Evolutionary conservation across 2,329 filamentous ascomycete species (phyloP).

Genomic region (Arthrobotrys musiformis): DNA sequence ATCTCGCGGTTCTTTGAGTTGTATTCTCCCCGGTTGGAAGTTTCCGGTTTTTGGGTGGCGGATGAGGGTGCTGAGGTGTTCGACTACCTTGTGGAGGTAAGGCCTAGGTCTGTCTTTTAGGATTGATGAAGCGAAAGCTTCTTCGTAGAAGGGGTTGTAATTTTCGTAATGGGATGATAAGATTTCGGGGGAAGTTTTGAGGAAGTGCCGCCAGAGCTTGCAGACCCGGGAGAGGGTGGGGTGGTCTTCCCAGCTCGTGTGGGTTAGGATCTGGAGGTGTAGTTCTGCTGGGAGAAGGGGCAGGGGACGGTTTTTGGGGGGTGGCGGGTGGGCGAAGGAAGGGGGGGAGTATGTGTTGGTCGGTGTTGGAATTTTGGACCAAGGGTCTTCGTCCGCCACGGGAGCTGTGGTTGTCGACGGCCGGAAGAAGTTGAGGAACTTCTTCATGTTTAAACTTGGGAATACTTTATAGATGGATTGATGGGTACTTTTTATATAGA

Average conservation of each 20-base stretch:
- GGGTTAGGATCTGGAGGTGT: slow-evolving; percentile 35
- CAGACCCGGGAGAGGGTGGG: slow-evolving; percentile 12
- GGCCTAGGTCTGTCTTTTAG: slow-evolving; percentile 22
- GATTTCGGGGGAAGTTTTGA: neutral
- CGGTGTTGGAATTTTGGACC: slow-evolving; percentile 29
- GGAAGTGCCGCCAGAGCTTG: slow-evolving; percentile 37
- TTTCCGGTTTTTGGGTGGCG: slow-evolving; percentile 1
- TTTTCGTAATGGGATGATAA: slow-evolving; percentile 24
- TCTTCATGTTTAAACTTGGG: slow-evolving; percentile 22
- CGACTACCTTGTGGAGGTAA: slow-evolving; percentile 5
- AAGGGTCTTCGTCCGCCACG: neutral
- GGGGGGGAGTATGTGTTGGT: slow-evolving; percentile 16
- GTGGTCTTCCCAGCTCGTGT: slow-evolving; percentile 22
- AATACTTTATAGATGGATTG: too few relatives aligned
- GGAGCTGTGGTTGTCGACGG: neutral
- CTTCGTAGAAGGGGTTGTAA: slow-evolving; percentile 27
- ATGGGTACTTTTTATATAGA: too few relatives aligned
- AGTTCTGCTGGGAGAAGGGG: slow-evolving; percentile 32
- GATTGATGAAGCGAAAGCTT: neutral
- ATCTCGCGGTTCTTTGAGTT: slow-evolving; percentile 2
- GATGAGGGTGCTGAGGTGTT: slow-evolving; percentile 23
- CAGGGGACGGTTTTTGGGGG: neutral
- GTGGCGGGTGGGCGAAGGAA: neutral
- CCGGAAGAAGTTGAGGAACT: slow-evolving; percentile 6
- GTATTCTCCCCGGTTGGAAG: slow-evolving; percentile 13